Base-by-base conservation (phyloP, 306 rosid genomes). In the Begonia masoniana region DNA sequence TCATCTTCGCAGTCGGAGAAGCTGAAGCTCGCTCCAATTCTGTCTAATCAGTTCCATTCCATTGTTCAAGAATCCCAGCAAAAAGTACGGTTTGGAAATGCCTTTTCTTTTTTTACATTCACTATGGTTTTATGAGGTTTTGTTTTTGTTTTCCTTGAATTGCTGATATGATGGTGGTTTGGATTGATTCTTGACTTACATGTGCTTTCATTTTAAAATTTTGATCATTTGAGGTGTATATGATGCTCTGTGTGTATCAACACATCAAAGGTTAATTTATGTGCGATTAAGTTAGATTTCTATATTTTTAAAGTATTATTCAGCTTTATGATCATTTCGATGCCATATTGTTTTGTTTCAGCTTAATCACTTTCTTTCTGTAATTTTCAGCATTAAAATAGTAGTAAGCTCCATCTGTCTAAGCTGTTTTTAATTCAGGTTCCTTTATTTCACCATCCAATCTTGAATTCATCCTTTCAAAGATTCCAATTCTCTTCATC, bases 51-150 rank as follows among this genome's bases (percentile, higher is more conserved):
- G 13, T 62, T 76, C 36, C 85, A 71, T 43, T 69, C 73, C 51
- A 62, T 71, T 42, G 65, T 71, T 47, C 74, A 77, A 3, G 78
- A 54, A 66, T 66, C 81, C 1, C 59, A 76, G 47, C 59, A 45
- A 50, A 67, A 74, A 94, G 96, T 85, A 55, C 23, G 31, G 31
- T 8, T 12, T 57, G 10, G 12, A 26, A 1, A 59, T 4, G 4
- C 1, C 17, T 9, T 0, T 1, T 4, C 9, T 60, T 64, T 11
- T 0, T 10, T 63, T 64, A 55, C 6, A 12, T 56, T 31, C 49
- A 12, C 57, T 13, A 50, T 88, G 92, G 78, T 85, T 82, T 78
- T 66, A 62, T 56, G 71, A 77, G 85, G 94, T 82, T 77, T 81
- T 45, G 49, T 45, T 41, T 13, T 47, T 3, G 0, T 4, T 41